phyloP scores from a whole-genome alignment of 768 basidiomycete genomes.

The Phylloporus sp. region DNA sequence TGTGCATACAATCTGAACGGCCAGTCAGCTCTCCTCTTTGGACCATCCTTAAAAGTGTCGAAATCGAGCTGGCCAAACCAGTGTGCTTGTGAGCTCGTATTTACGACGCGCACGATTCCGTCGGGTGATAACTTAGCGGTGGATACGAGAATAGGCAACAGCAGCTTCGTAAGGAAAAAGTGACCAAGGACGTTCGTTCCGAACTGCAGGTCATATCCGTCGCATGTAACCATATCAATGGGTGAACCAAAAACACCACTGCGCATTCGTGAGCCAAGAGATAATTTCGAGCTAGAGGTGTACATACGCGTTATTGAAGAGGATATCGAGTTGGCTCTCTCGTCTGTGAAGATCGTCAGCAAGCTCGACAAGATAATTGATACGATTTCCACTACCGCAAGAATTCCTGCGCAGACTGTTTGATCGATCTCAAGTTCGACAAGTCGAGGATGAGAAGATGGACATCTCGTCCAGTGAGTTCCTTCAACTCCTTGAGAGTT shows the following conservation, averaged over 20 bases:
- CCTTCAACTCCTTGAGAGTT: constrained; percentile 14
- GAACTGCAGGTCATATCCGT: constrained; percentile 40
- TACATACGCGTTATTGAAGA: constrained; percentile 33
- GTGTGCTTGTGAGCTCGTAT: constrained; percentile 28
- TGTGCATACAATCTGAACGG: constrained; percentile 18
- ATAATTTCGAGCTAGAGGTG: background rate
- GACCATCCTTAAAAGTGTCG: constrained; percentile 27
- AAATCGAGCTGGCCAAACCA: constrained; percentile 19
- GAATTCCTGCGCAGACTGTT: constrained; percentile 38
- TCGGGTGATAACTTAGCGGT: constrained; percentile 30
- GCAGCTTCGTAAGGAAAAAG: constrained; percentile 33
- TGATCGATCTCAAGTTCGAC: constrained; percentile 35
- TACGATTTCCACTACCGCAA: too few species aligned
- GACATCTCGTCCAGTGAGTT: constrained; percentile 23
- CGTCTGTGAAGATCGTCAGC: constrained; percentile 8
- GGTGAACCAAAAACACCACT: constrained; percentile 33
- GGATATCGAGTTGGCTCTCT: constrained; percentile 20
- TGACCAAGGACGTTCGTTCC: constrained; percentile 37
- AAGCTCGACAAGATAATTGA: too few species aligned
- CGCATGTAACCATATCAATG: constrained; percentile 29
- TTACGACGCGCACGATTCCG: constrained; percentile 33
- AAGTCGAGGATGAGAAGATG: constrained; percentile 39
- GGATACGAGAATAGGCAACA: constrained; percentile 32
- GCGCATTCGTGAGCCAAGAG: background rate
- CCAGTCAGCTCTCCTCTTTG: constrained; percentile 11